phyloP scores from a whole-genome alignment of 352 stramenopile genomes.

The Pythium brachiatum region DNA sequence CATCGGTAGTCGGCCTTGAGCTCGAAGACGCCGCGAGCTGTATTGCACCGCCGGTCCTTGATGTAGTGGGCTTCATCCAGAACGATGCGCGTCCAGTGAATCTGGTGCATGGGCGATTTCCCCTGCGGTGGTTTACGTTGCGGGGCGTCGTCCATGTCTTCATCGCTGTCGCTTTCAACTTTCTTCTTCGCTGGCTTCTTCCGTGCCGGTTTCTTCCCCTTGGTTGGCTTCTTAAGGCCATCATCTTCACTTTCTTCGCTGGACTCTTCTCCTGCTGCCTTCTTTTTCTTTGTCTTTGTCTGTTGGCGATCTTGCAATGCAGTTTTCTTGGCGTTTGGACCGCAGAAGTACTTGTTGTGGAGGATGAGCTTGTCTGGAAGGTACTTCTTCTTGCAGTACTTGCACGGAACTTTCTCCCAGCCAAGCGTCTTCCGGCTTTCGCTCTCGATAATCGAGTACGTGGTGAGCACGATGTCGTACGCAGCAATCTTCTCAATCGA shows the following conservation, averaged over 20 bases:
- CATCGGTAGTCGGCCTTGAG: constrained; percentile 96
- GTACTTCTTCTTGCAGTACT: constrained; percentile 94
- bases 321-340: constrained; percentile 93
- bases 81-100: constrained; percentile 97
- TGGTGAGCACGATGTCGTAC: constrained; percentile 99
- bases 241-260: constrained; percentile 46
- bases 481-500: constrained; percentile 81
- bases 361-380: constrained; percentile 93
- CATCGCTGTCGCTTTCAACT: constrained; percentile 28
- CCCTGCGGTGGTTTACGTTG: constrained; percentile 37
- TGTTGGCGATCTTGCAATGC: constrained; percentile 88
- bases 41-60: constrained; percentile 93
- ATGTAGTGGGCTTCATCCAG: constrained; percentile 97
- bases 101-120: constrained; percentile 88
- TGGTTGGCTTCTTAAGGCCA: constrained; percentile 48
- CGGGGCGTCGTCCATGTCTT: constrained; percentile 26
- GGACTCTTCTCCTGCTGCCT: constrained; percentile 61
- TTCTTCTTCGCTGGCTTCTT: constrained; percentile 36
- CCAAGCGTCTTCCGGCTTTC: constrained; percentile 86
- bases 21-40: constrained; percentile 95
- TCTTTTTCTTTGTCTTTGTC: constrained; percentile 60
- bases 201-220: constrained; percentile 20
- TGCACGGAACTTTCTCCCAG: constrained; percentile 86
- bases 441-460: constrained; percentile 95
- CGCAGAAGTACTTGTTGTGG: constrained; percentile 99